Evolutionary conservation across 306 rosid genomes (phyloP).

Genomic region (Quercus bicolor): DNA sequence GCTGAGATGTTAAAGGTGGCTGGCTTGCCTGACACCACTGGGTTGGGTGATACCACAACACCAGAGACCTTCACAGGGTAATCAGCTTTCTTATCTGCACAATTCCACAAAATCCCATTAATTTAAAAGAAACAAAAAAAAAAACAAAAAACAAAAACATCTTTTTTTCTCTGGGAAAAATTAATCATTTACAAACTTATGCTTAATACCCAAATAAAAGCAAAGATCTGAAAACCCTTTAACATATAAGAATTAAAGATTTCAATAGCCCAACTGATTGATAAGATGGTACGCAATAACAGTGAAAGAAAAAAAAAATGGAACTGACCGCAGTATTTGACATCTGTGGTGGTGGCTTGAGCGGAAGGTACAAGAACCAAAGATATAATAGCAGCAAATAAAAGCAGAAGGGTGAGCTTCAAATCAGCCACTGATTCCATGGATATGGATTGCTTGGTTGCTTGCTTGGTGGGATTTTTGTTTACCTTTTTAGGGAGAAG

Average conservation of each 20-base stretch:
- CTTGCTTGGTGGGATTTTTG: neutral
- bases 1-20: conserved; percentile 77
- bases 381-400: neutral
- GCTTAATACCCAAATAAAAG: neutral
- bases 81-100: conserved; percentile 50
- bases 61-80: conserved; percentile 70
- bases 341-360: conserved; percentile 28
- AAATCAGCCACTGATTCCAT: conserved; percentile 41
- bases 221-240: neutral
- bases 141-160: too few relatives aligned
- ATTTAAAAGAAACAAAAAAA: conserved; percentile 12
- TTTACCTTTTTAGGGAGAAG: neutral
- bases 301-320: neutral
- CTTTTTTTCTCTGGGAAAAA: neutral
- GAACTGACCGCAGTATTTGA: conserved; percentile 64
- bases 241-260: neutral
- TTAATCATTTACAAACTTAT: neutral
- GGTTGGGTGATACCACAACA: conserved; percentile 56
- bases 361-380: conserved; percentile 26
- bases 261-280: neutral
- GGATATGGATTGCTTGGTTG: neutral
- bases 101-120: neutral
- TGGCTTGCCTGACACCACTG: conserved; percentile 62
- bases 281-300: neutral
- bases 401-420: conserved; percentile 29